Conservation (phyloP, 2,329 filamentous ascomycete species). For the Calonectria pseudoreteaudii region DNA sequence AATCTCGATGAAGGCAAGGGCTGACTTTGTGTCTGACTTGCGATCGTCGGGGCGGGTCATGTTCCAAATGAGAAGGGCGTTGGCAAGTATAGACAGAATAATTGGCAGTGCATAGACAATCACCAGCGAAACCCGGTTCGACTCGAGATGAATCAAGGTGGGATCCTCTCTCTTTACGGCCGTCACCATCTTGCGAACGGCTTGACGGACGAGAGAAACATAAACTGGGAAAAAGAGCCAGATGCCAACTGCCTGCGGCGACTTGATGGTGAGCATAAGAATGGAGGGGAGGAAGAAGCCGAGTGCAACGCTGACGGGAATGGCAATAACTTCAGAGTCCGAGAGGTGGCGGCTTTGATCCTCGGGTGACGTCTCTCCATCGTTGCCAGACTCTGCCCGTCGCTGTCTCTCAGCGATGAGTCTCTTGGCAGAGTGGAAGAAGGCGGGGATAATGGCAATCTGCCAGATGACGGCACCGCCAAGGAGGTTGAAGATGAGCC, state of each 20-base stretch:
- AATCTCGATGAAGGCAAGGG: slow-evolving; percentile 59
- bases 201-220: slow-evolving; percentile 57
- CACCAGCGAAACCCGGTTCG: slow-evolving; percentile 50
- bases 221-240: slow-evolving; percentile 67
- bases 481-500: slow-evolving; percentile 61
- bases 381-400: slow-evolving; percentile 29
- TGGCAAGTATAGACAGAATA: slow-evolving; percentile 55
- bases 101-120: slow-evolving; percentile 60
- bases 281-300: slow-evolving; percentile 61
- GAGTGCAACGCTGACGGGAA: slow-evolving; percentile 60
- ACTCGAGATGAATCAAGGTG: slow-evolving; percentile 57
- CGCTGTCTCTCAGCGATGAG: slow-evolving; percentile 43
- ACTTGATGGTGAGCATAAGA: slow-evolving; percentile 57
- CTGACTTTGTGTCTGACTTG: slow-evolving; percentile 61
- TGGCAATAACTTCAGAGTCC: slow-evolving; percentile 67
- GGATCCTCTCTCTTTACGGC: slow-evolving; percentile 43
- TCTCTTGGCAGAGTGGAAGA: slow-evolving; percentile 56
- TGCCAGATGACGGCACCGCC: slow-evolving; percentile 65
- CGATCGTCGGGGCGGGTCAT: slow-evolving; percentile 57
- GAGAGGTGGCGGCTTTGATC: slow-evolving; percentile 52
- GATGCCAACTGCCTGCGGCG: slow-evolving; percentile 51
- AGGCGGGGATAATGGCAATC: slow-evolving; percentile 62
- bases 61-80: slow-evolving; percentile 56
- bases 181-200: slow-evolving; percentile 45
- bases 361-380: slow-evolving; percentile 26